These are phyloP conservation scores for Helicocarpus griseus DNA, from an alignment of 2,329 filamentous ascomycete species.

Conservation along the genomic window DNA sequence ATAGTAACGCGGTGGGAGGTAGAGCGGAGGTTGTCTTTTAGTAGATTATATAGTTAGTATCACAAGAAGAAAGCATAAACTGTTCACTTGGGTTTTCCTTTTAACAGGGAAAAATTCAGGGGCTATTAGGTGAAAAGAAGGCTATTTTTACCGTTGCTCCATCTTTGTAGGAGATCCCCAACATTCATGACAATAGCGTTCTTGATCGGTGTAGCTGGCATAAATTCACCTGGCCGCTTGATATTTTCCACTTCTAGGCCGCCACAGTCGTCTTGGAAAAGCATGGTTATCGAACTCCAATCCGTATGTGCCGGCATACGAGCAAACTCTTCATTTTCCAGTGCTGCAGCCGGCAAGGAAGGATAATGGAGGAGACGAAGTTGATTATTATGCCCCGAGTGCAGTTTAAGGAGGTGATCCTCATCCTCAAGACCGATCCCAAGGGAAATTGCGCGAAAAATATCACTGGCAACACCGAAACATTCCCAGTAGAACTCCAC, in stretches of 20 bases:
- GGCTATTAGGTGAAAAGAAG: neutral
- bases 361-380: slow-evolving; percentile 53
- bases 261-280: slow-evolving; percentile 46
- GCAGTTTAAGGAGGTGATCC: slow-evolving; percentile 37
- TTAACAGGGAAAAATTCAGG: neutral
- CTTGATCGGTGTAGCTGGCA: slow-evolving; percentile 31
- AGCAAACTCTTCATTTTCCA: slow-evolving; percentile 35
- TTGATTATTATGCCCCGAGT: slow-evolving; percentile 50
- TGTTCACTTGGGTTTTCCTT: neutral
- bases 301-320: slow-evolving; percentile 47
- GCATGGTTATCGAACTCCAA: slow-evolving; percentile 44
- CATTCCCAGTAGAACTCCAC: slow-evolving; percentile 42
- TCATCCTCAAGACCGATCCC: slow-evolving; percentile 40
- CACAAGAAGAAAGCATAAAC: neutral
- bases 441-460: slow-evolving; percentile 38
- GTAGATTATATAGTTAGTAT: slow-evolving; percentile 8
- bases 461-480: slow-evolving; percentile 32
- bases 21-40: slow-evolving; percentile 40
- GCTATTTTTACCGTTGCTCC: slow-evolving; percentile 37
- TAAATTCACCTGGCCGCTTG: slow-evolving; percentile 28
- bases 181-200: slow-evolving; percentile 41
- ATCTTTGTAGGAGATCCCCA: slow-evolving; percentile 41
- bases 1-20: slow-evolving; percentile 45
- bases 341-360: slow-evolving; percentile 34
- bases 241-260: slow-evolving; percentile 44